Evolutionary conservation across 768 basidiomycete species (phyloP).

Genomic region (Hydnomerulius pinastri): DNA sequence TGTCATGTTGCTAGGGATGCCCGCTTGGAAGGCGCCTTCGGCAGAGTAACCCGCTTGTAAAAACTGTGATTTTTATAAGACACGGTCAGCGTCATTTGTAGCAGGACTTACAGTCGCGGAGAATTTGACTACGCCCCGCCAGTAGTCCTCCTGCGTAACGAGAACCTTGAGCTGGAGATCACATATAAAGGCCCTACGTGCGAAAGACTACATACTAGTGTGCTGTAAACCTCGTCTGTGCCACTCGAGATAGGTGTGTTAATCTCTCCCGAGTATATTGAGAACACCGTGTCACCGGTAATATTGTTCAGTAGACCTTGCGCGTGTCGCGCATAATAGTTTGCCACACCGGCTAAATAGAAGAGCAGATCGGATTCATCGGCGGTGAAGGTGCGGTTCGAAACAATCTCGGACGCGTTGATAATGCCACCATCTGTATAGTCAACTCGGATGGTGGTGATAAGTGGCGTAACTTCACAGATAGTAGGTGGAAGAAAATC

Average conservation of each 20-base stretch:
- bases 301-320: conserved; percentile 16
- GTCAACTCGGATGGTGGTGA: conserved; percentile 12
- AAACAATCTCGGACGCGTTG: not conserved
- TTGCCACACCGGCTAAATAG: conserved; percentile 12
- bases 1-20: not conserved
- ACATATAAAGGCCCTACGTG: too few relatives aligned
- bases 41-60: conserved; percentile 2
- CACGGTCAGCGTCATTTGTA: too few relatives aligned
- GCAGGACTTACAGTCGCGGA: conserved; percentile 14
- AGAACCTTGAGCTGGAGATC: too few relatives aligned
- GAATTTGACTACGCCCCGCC: conserved; percentile 19
- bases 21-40: not conserved
- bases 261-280: conserved; percentile 5
- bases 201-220: not conserved
- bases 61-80: not conserved
- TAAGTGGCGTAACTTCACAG: conserved; percentile 13
- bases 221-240: not conserved
- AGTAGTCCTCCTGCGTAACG: conserved; percentile 17
- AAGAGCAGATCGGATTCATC: conserved; percentile 7
- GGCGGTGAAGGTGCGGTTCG: not conserved
- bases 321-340: conserved; percentile 6
- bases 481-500: conserved; percentile 7
- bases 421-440: conserved; percentile 7
- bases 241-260: not conserved
- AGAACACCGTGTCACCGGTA: conserved; percentile 20